A percentile compares a stretch with the other conserved stretches of the same genome.
Conservation (phyloP, 148 eudicot species). For the Limonium bicolor region DNA sequence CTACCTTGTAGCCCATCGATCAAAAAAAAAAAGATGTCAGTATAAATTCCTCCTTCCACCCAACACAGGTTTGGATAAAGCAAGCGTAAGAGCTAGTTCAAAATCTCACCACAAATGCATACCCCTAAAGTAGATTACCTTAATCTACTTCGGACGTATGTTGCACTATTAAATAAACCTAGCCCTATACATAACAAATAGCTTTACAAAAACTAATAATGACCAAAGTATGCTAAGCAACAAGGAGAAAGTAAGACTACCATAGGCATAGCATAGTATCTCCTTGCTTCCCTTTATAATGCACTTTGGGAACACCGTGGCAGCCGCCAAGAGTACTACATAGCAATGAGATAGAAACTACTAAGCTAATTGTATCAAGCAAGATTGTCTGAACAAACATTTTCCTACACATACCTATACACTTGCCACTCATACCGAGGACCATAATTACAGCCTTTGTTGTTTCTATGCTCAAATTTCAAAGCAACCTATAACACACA, state of each 20-base stretch:
- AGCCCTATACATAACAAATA: slow-evolving; percentile 32
- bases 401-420: slow-evolving; percentile 41
- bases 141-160: too few species aligned
- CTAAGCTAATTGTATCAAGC: too few species aligned
- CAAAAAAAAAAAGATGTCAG: too few species aligned
- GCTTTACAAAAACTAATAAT: background rate
- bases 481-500: slow-evolving; percentile 48
- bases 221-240: background rate
- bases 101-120: too few species aligned
- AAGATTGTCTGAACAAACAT: background rate
- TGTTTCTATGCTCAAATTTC: slow-evolving; percentile 79
- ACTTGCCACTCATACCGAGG: slow-evolving; percentile 98
- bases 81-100: too few species aligned
- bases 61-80: too few species aligned
- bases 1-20: too few species aligned
- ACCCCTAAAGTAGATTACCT: too few species aligned
- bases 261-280: slow-evolving; percentile 84
- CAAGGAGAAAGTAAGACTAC: slow-evolving; percentile 17
- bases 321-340: slow-evolving; percentile 79
- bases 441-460: slow-evolving; percentile 89
- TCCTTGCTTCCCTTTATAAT: slow-evolving; percentile 84
- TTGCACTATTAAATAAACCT: too few species aligned
- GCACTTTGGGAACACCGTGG: slow-evolving; percentile 84
- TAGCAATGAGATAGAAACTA: slow-evolving; percentile 7
- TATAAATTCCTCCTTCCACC: too few species aligned